phyloP scores from a whole-genome alignment of 768 basidiomycete species.

The Lactifluus pinguis region DNA sequence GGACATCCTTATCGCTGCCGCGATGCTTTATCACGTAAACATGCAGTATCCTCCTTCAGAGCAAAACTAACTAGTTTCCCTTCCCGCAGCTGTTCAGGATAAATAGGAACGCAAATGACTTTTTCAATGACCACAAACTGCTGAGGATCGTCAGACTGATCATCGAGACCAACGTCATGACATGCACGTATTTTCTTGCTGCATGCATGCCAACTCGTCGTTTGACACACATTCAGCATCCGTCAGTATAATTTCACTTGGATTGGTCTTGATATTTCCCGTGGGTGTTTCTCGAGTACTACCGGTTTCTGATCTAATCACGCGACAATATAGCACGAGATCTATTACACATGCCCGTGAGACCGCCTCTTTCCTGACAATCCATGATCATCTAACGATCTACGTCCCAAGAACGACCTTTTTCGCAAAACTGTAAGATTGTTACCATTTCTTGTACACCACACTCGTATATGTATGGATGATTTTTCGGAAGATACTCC shows the following conservation, averaged over 20 bases:
- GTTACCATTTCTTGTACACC: too few relatives aligned
- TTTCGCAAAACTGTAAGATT: conserved; percentile 6
- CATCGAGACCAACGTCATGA: conserved; percentile 22
- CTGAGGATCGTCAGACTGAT: conserved; percentile 20
- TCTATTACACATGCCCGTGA: conserved; percentile 7
- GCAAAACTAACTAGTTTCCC: not conserved
- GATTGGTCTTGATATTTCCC: too few relatives aligned
- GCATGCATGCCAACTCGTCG: too few relatives aligned
- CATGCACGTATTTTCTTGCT: conserved; percentile 3
- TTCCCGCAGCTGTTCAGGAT: not conserved
- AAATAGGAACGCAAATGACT: not conserved
- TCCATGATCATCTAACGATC: not conserved
- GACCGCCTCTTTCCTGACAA: not conserved
- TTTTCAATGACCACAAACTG: conserved; percentile 3
- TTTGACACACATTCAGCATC: too few relatives aligned
- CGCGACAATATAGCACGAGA: not conserved
- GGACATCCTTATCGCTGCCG: conserved; percentile 1
- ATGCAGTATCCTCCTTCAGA: not conserved
- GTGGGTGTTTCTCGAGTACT: too few relatives aligned
- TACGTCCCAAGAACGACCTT: not conserved
- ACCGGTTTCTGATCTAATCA: not conserved
- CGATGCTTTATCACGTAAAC: conserved; percentile 5
- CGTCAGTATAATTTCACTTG: too few relatives aligned
- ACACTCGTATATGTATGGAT: too few relatives aligned
- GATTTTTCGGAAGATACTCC: too few relatives aligned